Evolutionary conservation across 2,329 filamentous ascomycete genomes (phyloP).

Genomic region (Stagonosporopsis rhizophila): DNA sequence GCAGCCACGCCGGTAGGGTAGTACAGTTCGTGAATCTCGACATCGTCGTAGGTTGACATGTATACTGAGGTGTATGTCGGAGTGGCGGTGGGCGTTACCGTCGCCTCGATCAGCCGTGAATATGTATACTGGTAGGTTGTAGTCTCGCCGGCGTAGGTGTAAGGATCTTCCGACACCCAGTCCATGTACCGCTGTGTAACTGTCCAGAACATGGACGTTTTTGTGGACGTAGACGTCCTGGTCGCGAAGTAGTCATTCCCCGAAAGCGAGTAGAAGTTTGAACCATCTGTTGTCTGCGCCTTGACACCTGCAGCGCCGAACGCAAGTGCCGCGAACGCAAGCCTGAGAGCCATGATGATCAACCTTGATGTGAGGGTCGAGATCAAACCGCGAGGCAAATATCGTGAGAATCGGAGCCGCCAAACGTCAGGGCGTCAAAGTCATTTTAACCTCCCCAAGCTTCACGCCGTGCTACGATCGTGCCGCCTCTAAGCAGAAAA

Average conservation of each 20-base stretch:
- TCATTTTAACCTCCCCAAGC: conserved; percentile 33
- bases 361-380: conserved; percentile 9
- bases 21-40: conserved; percentile 29
- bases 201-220: conserved; percentile 35
- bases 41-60: conserved; percentile 18
- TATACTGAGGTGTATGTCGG: conserved; percentile 26
- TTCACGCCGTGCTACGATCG: conserved; percentile 12
- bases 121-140: conserved; percentile 20
- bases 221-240: conserved; percentile 6
- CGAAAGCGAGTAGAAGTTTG: conserved; percentile 9
- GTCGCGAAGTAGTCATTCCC: conserved; percentile 10
- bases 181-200: conserved; percentile 31
- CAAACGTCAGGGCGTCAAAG: conserved; percentile 21
- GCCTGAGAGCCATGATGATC: conserved; percentile 26
- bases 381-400: conserved; percentile 12
- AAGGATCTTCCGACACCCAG: conserved; percentile 19
- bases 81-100: conserved; percentile 35
- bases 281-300: conserved; percentile 9
- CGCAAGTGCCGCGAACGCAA: conserved; percentile 21
- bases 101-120: conserved; percentile 29
- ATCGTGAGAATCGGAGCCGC: conserved; percentile 20
- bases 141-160: conserved; percentile 19
- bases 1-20: conserved; percentile 33
- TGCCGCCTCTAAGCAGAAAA: conserved; percentile 20
- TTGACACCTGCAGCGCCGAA: conserved; percentile 19